A percentile compares a stretch with the other conserved stretches of the same genome.
phyloP scores from a whole-genome alignment of 192 early-diverging fungal genomes.

The Entomortierella parvispora region DNA sequence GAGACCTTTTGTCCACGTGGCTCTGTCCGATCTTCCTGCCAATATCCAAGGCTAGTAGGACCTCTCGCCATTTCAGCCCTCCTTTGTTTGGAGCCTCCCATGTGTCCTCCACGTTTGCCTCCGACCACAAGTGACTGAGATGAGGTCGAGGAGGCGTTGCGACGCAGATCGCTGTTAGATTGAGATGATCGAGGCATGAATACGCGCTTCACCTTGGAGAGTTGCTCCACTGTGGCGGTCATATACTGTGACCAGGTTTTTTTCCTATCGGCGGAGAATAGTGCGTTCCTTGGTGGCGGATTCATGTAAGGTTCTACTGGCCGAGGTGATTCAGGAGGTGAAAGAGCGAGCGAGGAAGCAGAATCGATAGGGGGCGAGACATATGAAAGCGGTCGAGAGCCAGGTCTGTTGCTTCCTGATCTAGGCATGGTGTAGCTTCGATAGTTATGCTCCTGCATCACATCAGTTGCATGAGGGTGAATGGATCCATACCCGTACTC shows the following conservation, averaged over 20 bases:
- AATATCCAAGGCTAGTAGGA: neutral
- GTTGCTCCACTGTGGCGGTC: conserved; percentile 28
- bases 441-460: conserved; percentile 2
- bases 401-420: neutral
- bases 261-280: conserved; percentile 15
- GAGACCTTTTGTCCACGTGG: conserved; percentile 14
- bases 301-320: conserved; percentile 33
- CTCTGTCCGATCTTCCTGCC: conserved; percentile 10
- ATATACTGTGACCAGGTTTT: conserved; percentile 41
- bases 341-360: conserved; percentile 5
- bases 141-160: neutral
- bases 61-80: neutral
- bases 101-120: neutral
- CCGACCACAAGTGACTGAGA: neutral
- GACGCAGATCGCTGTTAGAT: conserved; percentile 15
- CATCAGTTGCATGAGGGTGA: neutral
- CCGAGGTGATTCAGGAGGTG: conserved; percentile 23
- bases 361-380: conserved; percentile 6
- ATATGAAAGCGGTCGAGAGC: conserved; percentile 17
- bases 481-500: neutral
- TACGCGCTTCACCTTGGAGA: conserved; percentile 38
- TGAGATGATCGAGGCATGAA: conserved; percentile 19
- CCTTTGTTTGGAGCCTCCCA: neutral
- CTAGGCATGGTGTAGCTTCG: conserved; percentile 15
- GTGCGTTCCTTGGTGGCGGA: neutral